Evolutionary conservation across 495 filamentous ascomycete genomes (phyloP).

Genomic region (Podospora sp.): DNA sequence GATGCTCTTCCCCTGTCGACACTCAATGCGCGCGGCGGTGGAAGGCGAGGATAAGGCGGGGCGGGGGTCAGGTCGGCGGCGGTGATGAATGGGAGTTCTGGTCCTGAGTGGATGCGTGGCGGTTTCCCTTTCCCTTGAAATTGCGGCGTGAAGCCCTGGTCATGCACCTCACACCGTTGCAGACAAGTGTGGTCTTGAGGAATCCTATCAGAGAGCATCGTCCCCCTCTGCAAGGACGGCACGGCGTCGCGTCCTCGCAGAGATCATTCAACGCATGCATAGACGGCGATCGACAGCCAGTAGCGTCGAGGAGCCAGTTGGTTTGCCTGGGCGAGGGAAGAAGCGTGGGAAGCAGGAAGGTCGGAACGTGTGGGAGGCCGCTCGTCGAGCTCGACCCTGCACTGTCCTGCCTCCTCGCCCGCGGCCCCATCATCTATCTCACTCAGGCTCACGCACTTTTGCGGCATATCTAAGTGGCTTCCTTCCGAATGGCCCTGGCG

Average conservation of each 20-base stretch:
- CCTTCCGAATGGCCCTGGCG: constrained; percentile 2
- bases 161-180: constrained; percentile 22
- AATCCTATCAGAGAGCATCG: constrained; percentile 23
- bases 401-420: no score
- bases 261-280: constrained; percentile 21
- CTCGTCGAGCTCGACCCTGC: constrained; percentile 5
- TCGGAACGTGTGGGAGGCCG: constrained; percentile 14
- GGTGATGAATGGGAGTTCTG: no score
- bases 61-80: neutral
- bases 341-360: neutral
- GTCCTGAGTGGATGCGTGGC: neutral
- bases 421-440: neutral
- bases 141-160: constrained; percentile 17
- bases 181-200: constrained; percentile 13
- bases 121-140: constrained; percentile 9
- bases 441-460: neutral
- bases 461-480: constrained; percentile 9
- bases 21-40: neutral
- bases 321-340: neutral
- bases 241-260: constrained; percentile 10
- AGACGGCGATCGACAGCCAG: constrained; percentile 10
- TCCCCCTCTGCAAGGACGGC: constrained; percentile 26
- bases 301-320: constrained; percentile 4
- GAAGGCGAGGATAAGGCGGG: constrained; percentile 1
- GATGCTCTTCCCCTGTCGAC: neutral